Evolutionary conservation across 257 asterid species (phyloP), one percentile per base, ranked within the genome.

Genomic region (Ilex asprella): DNA sequence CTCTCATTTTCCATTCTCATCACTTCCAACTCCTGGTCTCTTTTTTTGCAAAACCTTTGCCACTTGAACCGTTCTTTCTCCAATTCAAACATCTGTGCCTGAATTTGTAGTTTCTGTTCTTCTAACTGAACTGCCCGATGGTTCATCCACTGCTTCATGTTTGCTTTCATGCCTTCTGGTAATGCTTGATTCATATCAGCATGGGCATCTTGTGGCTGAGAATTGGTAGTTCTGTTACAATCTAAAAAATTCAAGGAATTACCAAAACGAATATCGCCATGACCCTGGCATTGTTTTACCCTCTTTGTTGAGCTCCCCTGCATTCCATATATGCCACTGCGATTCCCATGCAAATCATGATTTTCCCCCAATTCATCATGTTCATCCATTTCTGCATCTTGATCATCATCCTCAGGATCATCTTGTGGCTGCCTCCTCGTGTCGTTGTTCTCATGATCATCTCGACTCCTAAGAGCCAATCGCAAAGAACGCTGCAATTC

Each of bases 401-500:
- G 81, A 62, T 76, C 88, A 29, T 70, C 81, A 39, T 86, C 95
- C 16, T 84, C 86, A 5, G 78, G 63, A n/a, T 81, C 90, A 69
- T 78, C 87, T 12, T 76, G 78, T 5, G 61, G 61, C 43, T 73
- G 77, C 64, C 75, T 66, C 55, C 73, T 83, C 55, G 49, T 21
- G 32, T 68, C 74, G 52, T 50, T 67, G 2, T 80, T 84, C 31
- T 89, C 86, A 8, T 76, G 73, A 55, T 82, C 89, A 39, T 86
- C 87, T 63, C 86, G 61, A 66, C 79, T 79, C 69, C 81, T 71
- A 30, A 87, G 89, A 63, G 95, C 95, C 76, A 85, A 60, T 6
- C 78, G 77, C 73, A 89, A 56, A 0, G 95, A 82, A 1, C 63
- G 87, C 67, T 86, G 95, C 78, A 89, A 56, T 29, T 86, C 91